Evolutionary conservation across 306 rosid genomes (phyloP), one percentile per base, ranked within the genome.

Genomic region (Acacia melanoxylon): DNA sequence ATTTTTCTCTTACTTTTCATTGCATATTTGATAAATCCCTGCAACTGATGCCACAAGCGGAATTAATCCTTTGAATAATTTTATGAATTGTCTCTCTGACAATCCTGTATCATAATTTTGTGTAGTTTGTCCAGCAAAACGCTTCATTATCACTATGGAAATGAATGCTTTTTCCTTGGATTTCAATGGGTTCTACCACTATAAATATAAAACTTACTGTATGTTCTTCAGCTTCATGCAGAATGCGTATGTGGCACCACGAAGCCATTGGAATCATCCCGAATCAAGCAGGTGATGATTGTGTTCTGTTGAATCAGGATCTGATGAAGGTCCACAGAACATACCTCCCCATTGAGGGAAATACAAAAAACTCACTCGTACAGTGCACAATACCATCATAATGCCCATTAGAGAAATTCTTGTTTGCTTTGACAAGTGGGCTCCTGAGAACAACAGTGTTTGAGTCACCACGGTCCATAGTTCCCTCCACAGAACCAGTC

Each of bases 381-480:
- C 87, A 35, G 89, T 85, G 19, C 85, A 83, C 6, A 86, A 63
- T 27, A 86, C 31, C 90, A 85, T 86, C 89, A 88, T 71, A 20
- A 80, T 11, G 0, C 93, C 91, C 90, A 88, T 89, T 0, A 89
- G 83, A 72, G 91, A 89, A 52, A 91, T 91, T 89, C 91, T 75
- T 12, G 86, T 82, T 75, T 91, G 81, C 75, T 17, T 86, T 2
- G 91, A 71, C 46, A 74, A 72, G 51, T 48, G 71, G 8, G 85
- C 25, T 68, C 84, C 89, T 33, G 91, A 87, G 65, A 91, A 89
- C 70, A 91, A 61, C 11, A 87, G 40, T 49, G 81, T 62, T 77
- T 91, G 89, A 15, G 91, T 89, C n/a, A 86, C 80, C 76, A 83
- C 91, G 7, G 91, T 91, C 62, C 89, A 84, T 29, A 1, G 91